Percentiles rank a stretch among this genome's conserved stretches.
Conservation (phyloP, 441 rosid species). For the Capsella rubella region DNA sequence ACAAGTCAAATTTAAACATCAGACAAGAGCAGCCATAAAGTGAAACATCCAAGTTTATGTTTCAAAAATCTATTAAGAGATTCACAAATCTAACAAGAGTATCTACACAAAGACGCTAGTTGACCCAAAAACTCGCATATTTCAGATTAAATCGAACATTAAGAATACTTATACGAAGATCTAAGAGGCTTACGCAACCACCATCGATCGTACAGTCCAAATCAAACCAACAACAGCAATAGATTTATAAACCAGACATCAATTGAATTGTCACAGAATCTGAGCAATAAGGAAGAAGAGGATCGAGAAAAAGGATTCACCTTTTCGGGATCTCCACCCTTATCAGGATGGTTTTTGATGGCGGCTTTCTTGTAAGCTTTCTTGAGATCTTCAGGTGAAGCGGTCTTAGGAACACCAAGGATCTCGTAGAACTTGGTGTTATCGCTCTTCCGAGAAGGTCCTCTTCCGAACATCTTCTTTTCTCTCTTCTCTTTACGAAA, state of each 20-base stretch:
- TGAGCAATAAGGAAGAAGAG: not conserved
- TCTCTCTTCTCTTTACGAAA: conserved; percentile 30
- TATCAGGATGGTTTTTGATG: conserved; percentile 90
- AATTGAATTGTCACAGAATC: conserved; percentile 12
- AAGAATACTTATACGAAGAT: not conserved
- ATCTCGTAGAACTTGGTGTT: conserved; percentile 74
- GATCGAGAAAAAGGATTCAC: conserved; percentile 39
- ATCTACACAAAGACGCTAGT: not conserved
- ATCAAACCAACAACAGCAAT: not conserved
- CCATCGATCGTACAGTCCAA: conserved; percentile 16
- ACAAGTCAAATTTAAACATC: not conserved
- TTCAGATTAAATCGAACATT: conserved; percentile 31
- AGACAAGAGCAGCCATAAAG: not conserved
- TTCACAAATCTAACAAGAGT: not conserved
- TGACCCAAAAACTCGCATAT: conserved; percentile 33
- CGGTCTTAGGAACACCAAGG: conserved; percentile 71
- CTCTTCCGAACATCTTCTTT: conserved; percentile 76
- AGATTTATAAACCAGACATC: conserved; percentile 13
- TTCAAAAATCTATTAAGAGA: not conserved
- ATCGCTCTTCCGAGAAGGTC: conserved; percentile 68
- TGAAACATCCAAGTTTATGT: not conserved
- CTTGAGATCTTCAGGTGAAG: conserved; percentile 72
- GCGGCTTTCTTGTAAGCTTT: conserved; percentile 84
- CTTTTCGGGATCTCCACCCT: conserved; percentile 92
- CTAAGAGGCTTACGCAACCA: conserved; percentile 1